Evolutionary conservation across 2,329 filamentous ascomycete species (phyloP), one percentile per base, ranked within the genome.

Genomic region (Ampelomyces quisqualis): DNA sequence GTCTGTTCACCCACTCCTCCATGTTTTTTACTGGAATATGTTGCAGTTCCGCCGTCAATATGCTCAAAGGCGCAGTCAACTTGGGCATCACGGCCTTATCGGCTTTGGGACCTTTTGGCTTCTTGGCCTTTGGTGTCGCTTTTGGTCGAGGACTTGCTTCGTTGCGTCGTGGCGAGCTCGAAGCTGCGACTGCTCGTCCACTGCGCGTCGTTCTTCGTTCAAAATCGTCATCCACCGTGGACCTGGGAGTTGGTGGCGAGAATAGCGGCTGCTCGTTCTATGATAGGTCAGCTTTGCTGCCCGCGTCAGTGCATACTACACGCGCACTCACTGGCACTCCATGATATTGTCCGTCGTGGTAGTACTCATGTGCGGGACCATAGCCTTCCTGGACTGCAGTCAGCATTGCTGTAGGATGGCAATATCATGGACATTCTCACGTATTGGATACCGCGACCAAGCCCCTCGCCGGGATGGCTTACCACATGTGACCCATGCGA

Each of bases 1-100:
- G 74, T 35, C 91, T 80, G 57, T 85, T 81, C 23, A 94, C 90
- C 74, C 86, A 95, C 18, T 76, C 75, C 37, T 85, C 81, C 71
- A 96, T 95, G 66, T 97, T 85, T 35, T 80, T 79, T 34, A 94
- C 74, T 0, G 80, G 77, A 26, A 89, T 76, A 39, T 77, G 64
- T 13, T 75, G 74, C 47, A 80, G 75, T 38, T 84, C 76, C 51
- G 77, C 79, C 4, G 86, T 87, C 51, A 91, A 66, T 47, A 83
- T 76, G 58, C 86, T 90, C 40, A 94, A 73, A 0, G 88, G 85
- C 38, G 77, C 78, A 3, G 77, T 77, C 23, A 91, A 71, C 47
- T 77, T 77, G 2, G 78, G 77, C 14, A 75, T 71, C 60, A 69
- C 69, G 40, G 69, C 64, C 60, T 70, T 74, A 32, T 71, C 70